phyloP scores from a whole-genome alignment of 169 alveolate species.

The Plasmodium adleri region DNA sequence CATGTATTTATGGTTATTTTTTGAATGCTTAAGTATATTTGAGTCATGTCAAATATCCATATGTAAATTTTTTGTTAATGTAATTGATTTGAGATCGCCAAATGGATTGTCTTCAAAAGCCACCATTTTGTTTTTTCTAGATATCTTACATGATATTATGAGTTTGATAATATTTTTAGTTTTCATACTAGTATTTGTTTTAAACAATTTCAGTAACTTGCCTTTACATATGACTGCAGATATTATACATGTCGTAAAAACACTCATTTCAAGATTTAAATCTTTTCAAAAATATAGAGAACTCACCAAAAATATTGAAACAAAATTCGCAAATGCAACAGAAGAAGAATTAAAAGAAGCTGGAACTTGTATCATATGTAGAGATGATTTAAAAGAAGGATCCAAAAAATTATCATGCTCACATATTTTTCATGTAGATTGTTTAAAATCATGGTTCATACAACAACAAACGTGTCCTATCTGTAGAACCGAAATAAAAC shows the following conservation, averaged over 20 bases:
- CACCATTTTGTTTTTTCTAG: conserved; percentile 81
- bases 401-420: conserved; percentile 89
- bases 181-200: conserved; percentile 82
- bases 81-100: conserved; percentile 74
- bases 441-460: conserved; percentile 89
- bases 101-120: conserved; percentile 82
- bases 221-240: conserved; percentile 92
- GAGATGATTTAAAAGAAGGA: conserved; percentile 87
- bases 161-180: conserved; percentile 76
- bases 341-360: conserved; percentile 86
- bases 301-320: conserved; percentile 61
- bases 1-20: conserved; percentile 89
- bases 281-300: conserved; percentile 79
- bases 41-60: conserved; percentile 78
- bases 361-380: conserved; percentile 91
- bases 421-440: conserved; percentile 89
- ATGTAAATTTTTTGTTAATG: conserved; percentile 76
- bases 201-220: conserved; percentile 87
- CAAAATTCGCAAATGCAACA: conserved; percentile 87
- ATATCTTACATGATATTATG: conserved; percentile 80
- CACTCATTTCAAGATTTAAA: conserved; percentile 74
- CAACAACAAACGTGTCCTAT: conserved; percentile 90
- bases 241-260: conserved; percentile 85
- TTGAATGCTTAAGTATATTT: conserved; percentile 82
- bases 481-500: conserved; percentile 83